Conservation (phyloP, 805 yeast species). For the Candida boidinii region DNA sequence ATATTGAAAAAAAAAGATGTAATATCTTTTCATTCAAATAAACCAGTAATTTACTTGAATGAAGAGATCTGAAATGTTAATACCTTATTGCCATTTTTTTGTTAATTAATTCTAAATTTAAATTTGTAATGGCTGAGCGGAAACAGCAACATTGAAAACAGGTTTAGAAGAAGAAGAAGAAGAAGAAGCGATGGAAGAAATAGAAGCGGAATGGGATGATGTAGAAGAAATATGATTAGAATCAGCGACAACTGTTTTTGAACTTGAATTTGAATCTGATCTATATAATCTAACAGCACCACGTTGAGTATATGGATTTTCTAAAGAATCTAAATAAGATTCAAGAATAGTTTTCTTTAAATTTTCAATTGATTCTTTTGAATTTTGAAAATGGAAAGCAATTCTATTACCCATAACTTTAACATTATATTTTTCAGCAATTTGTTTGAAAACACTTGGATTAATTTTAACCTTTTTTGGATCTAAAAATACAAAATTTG, state of each 20-base stretch:
- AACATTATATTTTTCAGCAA: constrained; percentile 51
- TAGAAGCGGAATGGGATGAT: background rate
- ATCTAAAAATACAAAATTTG: constrained; percentile 76
- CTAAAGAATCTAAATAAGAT: constrained; percentile 42
- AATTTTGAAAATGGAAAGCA: constrained; percentile 68
- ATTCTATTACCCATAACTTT: constrained; percentile 66
- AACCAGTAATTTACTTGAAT: no score
- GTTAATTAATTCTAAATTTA: background rate
- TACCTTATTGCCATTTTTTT: no score
- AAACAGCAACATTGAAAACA: no score
- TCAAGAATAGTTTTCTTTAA: constrained; percentile 50
- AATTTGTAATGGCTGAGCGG: no score
- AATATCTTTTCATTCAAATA: no score
- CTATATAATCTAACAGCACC: constrained; percentile 31
- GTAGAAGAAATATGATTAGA: background rate
- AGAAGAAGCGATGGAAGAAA: background rate
- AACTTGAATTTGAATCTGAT: constrained; percentile 8
- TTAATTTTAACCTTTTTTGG: constrained; percentile 43
- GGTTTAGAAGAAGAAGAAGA: no score
- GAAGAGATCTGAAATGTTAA: no score
- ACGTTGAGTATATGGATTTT: constrained; percentile 39
- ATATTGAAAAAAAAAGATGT: no score
- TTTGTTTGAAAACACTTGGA: constrained; percentile 37
- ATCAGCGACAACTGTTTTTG: constrained; percentile 10
- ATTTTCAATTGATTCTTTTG: constrained; percentile 42